Base-by-base conservation (phyloP, 768 basidiomycete genomes). In the Lactifluus echinatus region DNA sequence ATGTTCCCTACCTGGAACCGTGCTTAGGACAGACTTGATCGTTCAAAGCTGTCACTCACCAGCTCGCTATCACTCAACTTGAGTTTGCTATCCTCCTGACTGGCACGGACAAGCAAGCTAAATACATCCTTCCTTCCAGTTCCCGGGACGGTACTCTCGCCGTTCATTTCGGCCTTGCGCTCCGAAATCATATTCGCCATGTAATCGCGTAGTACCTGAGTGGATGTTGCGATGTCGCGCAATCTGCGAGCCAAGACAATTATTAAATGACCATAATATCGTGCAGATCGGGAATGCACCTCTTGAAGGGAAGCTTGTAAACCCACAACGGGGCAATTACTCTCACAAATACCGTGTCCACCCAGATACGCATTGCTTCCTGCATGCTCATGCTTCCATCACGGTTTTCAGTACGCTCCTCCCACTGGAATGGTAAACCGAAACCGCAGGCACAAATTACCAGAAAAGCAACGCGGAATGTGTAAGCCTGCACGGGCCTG, bases 401-500 rank as follows among this genome's bases (percentile, higher is more conserved):
- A 7, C 52, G 26, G 14, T 15, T 48, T 10, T 34, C 21, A 15
- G 47, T 34, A 23, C 19, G 12, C 1, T 23, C 47, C 19, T 48
- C 33, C 47, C 47, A 48, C n/a, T 4, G 39, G 37, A 43, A 57
- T 4, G 45, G 23, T 31, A 64, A 28, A 23, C 65, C 65, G 36
- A 65, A 64, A 4, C 64, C 63, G 45, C 58, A 64, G n/a, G 62
- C 48, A 15, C 60, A 49, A 44, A 63, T 66, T 5, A 63, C 58
- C 37, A 64, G 55, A 17, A n/a, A n/a, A n/a, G n/a, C n/a, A n/a
- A n/a, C n/a, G n/a, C n/a, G n/a, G n/a, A n/a, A n/a, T n/a, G n/a
- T 64, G 50, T 58, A 60, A 12, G 48, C 33, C 47, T 65, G 65
- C 23, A 59, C 53, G 17, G 51, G 42, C 11, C 29, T 15, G 26